Conservation (phyloP, 345 rosid species). For the Eucalyptus rudis region DNA sequence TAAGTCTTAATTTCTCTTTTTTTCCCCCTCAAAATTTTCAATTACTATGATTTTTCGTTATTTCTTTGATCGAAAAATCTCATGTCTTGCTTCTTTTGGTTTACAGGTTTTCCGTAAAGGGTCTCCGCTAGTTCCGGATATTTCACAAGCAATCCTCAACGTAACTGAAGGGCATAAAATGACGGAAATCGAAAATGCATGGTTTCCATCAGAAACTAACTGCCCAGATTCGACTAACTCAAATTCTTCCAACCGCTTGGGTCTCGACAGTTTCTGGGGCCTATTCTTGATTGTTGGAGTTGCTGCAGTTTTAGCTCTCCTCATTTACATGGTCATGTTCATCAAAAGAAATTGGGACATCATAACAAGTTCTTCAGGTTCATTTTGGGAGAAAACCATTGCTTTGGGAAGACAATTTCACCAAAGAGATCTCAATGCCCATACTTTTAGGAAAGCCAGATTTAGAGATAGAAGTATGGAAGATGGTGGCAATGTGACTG, state of each 20-base stretch:
- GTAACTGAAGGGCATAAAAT: background rate
- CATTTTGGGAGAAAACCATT: fast-evolving
- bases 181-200: fast-evolving
- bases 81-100: background rate
- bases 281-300: background rate
- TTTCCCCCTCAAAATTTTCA: background rate
- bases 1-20: background rate
- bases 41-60: background rate
- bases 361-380: no score
- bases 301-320: background rate
- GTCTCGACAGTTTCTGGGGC: background rate
- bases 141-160: background rate
- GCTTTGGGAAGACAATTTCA: no score
- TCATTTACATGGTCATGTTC: no score
- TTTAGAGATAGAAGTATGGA: background rate
- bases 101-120: background rate
- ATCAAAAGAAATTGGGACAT: no score
- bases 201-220: background rate
- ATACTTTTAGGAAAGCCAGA: background rate
- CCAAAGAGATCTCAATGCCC: background rate
- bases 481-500: background rate
- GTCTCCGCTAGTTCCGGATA: background rate
- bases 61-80: background rate
- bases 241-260: background rate
- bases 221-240: background rate